Base-by-base conservation (phyloP, 2,329 filamentous ascomycete species). In the Lachnellula subtilissima region DNA sequence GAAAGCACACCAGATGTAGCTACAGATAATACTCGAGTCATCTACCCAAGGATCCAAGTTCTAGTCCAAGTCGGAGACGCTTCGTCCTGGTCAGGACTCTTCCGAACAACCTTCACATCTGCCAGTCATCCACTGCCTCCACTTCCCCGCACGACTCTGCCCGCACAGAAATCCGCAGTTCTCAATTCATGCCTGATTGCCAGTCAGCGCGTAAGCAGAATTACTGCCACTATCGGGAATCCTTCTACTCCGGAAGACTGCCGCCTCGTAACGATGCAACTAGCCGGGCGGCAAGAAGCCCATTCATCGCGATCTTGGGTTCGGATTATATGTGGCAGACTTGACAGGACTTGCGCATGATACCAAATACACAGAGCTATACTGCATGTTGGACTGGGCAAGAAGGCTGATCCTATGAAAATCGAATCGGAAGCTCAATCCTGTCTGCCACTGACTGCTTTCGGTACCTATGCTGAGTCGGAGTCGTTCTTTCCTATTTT, bases 361-460 rank as follows among this genome's bases (percentile, higher is more conserved):
- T 65, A 83, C 82, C 0, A 71, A 75, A 14, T 86, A 87, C 67
- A 81, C 59, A 74, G 78, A 15, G 76, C 79, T 19, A 85, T 82
- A 0, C 76, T 90, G 0, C 84, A 90, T 62, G 80, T 88, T 17
- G 87, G 87, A 0, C 75, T 90, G 0, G 87, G 87, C 4, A 87
- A 90, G 68, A 89, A 89, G 67, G 77, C 84, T 5, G 86, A 85
- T 0, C 87, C 87, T 0, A 88, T 90, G 84, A 82, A 90, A 64
- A 75, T 91, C 79, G 0, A 85, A 84, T 35, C 78, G 87, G 0
- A 76, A 81, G 25, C 90, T 89, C 67, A 77, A 79, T 25, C 2
- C 74, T 90, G 14, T 83, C 85, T 0, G 85, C 84, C 2, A 89
- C 84, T 0, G 87, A 90, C 69, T 86, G 81, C 39, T 90, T 90